phyloP scores from a whole-genome alignment of 2,329 filamentous ascomycete genomes.

The Thielaviopsis cerberus region DNA sequence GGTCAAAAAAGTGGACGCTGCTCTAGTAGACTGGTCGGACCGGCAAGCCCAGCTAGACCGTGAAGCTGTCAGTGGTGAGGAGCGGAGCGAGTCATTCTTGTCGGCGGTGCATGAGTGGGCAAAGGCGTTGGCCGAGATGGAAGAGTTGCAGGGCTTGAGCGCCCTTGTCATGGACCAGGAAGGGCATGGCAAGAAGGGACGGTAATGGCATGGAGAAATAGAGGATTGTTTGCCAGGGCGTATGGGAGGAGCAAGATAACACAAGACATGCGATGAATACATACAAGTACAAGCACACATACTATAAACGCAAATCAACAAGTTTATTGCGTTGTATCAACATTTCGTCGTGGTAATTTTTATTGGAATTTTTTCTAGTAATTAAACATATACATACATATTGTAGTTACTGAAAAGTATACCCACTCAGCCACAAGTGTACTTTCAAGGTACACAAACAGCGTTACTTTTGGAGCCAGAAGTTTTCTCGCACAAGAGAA shows the following conservation, averaged over 20 bases:
- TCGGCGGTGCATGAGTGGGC: conserved; percentile 52
- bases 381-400: neutral
- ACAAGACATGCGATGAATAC: neutral
- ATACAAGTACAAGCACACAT: too few relatives aligned
- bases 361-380: too few relatives aligned
- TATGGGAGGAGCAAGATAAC: neutral
- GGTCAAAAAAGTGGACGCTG: neutral
- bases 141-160: conserved; percentile 16
- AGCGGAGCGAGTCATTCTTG: conserved; percentile 48
- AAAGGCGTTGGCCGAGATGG: conserved; percentile 45
- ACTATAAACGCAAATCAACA: too few relatives aligned
- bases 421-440: neutral
- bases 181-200: neutral
- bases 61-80: conserved; percentile 33
- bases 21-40: conserved; percentile 26
- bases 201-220: neutral
- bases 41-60: conserved; percentile 28
- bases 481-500: neutral
- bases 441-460: neutral
- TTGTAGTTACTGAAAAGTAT: too few relatives aligned
- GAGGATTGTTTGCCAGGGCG: too few relatives aligned
- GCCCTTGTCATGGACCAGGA: neutral
- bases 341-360: too few relatives aligned
- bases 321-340: too few relatives aligned
- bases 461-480: neutral